Conservation (phyloP, 345 rosid genomes). For the Aegle marmelos region DNA sequence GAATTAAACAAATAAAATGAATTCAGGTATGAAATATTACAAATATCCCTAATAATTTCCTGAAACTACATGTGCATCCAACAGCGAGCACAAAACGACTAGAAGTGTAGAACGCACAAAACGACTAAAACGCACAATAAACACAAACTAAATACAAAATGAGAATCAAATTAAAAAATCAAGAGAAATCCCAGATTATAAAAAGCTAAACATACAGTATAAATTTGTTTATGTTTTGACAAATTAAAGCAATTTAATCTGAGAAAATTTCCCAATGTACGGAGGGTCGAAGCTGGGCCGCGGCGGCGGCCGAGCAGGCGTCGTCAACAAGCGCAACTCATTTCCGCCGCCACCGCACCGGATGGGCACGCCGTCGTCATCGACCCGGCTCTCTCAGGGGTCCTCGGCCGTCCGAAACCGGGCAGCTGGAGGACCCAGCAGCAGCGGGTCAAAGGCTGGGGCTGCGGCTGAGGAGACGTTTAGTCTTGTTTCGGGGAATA, state of each 20-base stretch:
- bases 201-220: not conserved
- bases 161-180: not conserved
- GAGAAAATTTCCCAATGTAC: conserved; percentile 25
- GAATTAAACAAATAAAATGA: not conserved
- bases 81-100: not conserved
- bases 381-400: conserved; percentile 22
- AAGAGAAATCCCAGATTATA: not conserved
- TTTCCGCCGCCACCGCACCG: conserved; percentile 43
- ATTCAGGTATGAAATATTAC: not conserved
- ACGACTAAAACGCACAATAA: no score
- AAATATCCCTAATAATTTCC: not conserved
- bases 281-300: conserved; percentile 48
- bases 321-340: conserved; percentile 38
- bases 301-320: conserved; percentile 40
- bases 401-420: conserved; percentile 29
- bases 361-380: conserved; percentile 19
- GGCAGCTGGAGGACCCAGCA: not conserved
- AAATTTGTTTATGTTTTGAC: not conserved
- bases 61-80: not conserved
- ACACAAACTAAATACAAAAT: not conserved
- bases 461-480: conserved; percentile 61
- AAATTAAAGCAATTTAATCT: not conserved
- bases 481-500: conserved; percentile 61
- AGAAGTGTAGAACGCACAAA: not conserved
- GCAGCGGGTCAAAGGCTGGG: conserved; percentile 14